Evolutionary conservation across 2,329 filamentous ascomycete species (phyloP).

Genomic region (Colletotrichum sp.): DNA sequence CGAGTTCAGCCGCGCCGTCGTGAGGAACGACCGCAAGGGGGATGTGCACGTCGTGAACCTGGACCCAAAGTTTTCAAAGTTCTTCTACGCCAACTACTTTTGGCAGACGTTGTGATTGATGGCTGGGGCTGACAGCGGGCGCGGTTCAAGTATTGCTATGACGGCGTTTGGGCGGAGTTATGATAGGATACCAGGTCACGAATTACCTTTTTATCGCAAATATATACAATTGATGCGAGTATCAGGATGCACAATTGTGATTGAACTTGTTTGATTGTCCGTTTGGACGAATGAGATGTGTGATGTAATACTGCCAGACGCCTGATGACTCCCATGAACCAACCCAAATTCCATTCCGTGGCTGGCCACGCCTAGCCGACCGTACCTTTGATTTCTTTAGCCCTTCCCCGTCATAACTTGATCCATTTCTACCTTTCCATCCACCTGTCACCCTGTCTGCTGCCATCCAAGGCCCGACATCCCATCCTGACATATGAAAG

Average conservation of each 20-base stretch:
- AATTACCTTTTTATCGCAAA: neutral
- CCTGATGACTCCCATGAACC: neutral
- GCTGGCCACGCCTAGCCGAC: neutral
- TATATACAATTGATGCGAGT: neutral
- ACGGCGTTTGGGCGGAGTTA: slow-evolving; percentile 3
- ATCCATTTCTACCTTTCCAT: neutral
- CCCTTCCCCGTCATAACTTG: neutral
- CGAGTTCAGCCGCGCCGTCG: slow-evolving; percentile 84
- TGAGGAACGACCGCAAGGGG: slow-evolving; percentile 84
- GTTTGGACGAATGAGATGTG: slow-evolving; percentile 12
- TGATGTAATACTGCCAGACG: slow-evolving; percentile 6
- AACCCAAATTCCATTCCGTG: neutral
- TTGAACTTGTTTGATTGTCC: neutral
- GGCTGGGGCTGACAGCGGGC: neutral
- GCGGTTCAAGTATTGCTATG: neutral
- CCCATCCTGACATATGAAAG: neutral
- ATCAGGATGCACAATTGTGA: neutral
- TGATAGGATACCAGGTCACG: slow-evolving; percentile 1
- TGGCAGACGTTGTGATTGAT: slow-evolving; percentile 80
- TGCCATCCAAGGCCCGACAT: neutral
- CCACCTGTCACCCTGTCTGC: neutral
- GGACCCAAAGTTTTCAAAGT: slow-evolving; percentile 88
- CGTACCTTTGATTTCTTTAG: neutral
- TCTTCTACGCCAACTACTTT: slow-evolving; percentile 95
- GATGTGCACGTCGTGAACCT: slow-evolving; percentile 96